Conservation (phyloP, 2,329 filamentous ascomycete species). For the Eutypa lata region DNA sequence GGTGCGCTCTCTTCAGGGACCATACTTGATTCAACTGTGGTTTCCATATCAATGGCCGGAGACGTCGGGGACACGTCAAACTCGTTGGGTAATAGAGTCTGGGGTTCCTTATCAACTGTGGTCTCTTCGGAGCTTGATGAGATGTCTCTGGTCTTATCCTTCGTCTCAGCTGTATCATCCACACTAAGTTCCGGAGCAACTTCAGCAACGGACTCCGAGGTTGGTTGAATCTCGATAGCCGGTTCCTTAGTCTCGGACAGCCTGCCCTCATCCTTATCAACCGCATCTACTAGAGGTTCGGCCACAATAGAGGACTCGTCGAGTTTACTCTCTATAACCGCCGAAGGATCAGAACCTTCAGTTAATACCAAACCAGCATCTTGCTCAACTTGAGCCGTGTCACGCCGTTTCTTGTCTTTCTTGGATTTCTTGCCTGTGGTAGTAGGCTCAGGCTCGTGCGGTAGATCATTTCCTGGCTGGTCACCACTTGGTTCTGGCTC, state of each 20-base stretch:
- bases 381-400: slow-evolving; percentile 12
- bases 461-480: slow-evolving; percentile 4
- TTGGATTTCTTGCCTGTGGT: slow-evolving; percentile 19
- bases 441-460: slow-evolving; percentile 8
- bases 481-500: slow-evolving; percentile 6
- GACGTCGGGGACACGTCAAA: slow-evolving; percentile 6
- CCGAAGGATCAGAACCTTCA: slow-evolving; percentile 8
- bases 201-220: slow-evolving; percentile 4
- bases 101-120: slow-evolving; percentile 14
- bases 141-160: slow-evolving; percentile 5
- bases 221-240: not conserved
- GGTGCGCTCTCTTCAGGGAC: slow-evolving; percentile 8
- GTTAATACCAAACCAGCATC: slow-evolving; percentile 5
- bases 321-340: slow-evolving; percentile 2
- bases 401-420: slow-evolving; percentile 20
- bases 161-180: slow-evolving; percentile 3
- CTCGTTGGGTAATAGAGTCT: slow-evolving; percentile 4
- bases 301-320: not conserved
- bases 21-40: slow-evolving; percentile 8
- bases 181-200: slow-evolving; percentile 1
- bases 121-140: slow-evolving; percentile 8
- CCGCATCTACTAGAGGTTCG: not conserved
- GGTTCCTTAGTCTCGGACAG: not conserved
- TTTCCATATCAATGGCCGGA: slow-evolving; percentile 5
- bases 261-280: not conserved